Evolutionary conservation across 2,329 filamentous ascomycete species (phyloP).

Genomic region (Dactylellina cionopaga): DNA sequence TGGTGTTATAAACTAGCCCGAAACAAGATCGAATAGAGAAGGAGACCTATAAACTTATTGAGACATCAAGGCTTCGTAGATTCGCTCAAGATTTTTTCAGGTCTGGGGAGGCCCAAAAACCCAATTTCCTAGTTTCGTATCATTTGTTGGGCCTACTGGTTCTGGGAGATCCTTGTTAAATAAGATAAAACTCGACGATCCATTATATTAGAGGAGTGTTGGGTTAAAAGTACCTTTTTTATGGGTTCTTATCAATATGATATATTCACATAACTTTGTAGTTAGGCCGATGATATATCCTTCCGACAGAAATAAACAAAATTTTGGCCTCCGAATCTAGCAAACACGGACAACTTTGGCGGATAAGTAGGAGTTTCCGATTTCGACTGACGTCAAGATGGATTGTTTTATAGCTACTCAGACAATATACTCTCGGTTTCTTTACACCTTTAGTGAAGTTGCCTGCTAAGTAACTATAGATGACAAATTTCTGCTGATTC

Average conservation of each 20-base stretch:
- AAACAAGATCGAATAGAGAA: background rate
- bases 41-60: background rate
- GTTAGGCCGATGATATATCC: background rate
- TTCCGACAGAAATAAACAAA: background rate
- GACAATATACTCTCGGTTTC: slow-evolving; percentile 11
- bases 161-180: background rate
- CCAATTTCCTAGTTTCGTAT: slow-evolving; percentile 8
- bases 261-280: background rate
- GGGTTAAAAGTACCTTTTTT: too few species aligned
- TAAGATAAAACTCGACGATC: background rate
- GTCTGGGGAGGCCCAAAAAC: background rate
- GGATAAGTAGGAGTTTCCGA: too few species aligned
- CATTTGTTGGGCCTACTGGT: background rate
- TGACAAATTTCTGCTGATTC: background rate
- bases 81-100: background rate
- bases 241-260: too few species aligned
- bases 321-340: background rate
- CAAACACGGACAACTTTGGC: background rate
- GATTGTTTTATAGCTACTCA: background rate
- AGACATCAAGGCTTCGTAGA: background rate
- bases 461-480: slow-evolving; percentile 10
- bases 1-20: background rate
- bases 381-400: slow-evolving; percentile 9
- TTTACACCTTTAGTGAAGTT: slow-evolving; percentile 13
- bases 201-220: too few species aligned